A percentile compares a stretch with the other conserved stretches of the same genome.
phyloP scores from a whole-genome alignment of 805 yeast species.

The Wickerhamomyces bovis region DNA sequence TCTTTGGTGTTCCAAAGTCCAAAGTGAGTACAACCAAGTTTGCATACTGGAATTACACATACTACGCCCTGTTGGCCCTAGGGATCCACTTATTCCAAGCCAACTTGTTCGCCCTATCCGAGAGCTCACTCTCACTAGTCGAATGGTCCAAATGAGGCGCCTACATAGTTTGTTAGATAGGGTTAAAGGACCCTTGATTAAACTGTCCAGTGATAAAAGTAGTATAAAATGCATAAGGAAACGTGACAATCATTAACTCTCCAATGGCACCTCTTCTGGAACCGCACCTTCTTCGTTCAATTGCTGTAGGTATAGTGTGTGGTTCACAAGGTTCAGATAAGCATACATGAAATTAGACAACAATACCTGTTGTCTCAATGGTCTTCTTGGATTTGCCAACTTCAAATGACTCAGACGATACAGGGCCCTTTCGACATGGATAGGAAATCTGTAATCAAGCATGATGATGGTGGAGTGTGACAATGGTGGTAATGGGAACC shows the following conservation, averaged over 20 bases:
- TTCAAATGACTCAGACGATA: constrained; percentile 89
- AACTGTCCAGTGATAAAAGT: neutral
- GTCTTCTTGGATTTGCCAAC: constrained; percentile 89
- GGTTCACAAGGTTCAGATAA: constrained; percentile 89
- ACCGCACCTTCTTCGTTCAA: constrained; percentile 30
- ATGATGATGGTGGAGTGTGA: constrained; percentile 70
- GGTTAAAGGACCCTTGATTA: neutral
- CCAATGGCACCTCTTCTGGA: constrained; percentile 2
- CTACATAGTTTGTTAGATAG: neutral
- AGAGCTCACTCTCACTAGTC: constrained; percentile 13
- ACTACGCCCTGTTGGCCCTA: constrained; percentile 33
- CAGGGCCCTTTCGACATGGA: constrained; percentile 94
- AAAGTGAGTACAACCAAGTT: constrained; percentile 10
- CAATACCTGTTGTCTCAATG: constrained; percentile 85
- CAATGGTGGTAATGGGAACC: constrained; percentile 80
- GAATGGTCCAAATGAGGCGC: neutral
- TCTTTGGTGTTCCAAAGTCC: constrained; percentile 56
- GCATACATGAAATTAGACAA: constrained; percentile 97
- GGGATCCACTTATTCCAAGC: constrained; percentile 38
- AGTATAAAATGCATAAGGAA: neutral
- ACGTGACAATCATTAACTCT: neutral
- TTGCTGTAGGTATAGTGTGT: constrained; percentile 74
- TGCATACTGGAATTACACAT: constrained; percentile 27
- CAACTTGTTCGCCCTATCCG: constrained; percentile 24
- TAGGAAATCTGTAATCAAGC: constrained; percentile 83